phyloP scores from a whole-genome alignment of 1,139 yeast genomes.

The Pichia norvegensis region DNA sequence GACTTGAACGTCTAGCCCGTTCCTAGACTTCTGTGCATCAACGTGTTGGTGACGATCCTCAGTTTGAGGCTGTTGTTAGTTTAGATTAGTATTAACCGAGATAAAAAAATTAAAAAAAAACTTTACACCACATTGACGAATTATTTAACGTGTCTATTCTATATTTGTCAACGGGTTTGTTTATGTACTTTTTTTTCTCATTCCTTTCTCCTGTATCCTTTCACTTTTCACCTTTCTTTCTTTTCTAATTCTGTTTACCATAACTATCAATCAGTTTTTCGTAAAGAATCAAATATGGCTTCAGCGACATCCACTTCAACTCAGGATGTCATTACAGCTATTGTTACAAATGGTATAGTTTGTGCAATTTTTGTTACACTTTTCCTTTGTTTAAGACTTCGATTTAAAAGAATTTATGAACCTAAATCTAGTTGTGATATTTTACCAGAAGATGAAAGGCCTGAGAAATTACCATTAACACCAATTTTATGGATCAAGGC shows the following conservation, averaged over 20 bases:
- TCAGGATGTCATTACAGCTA: slow-evolving; percentile 45
- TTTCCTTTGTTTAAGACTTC: slow-evolving; percentile 61
- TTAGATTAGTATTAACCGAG: too few relatives aligned
- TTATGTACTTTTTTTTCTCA: background rate
- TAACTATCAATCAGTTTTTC: background rate
- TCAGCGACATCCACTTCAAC: slow-evolving; percentile 31
- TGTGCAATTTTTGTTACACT: slow-evolving; percentile 47
- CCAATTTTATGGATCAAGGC: slow-evolving; percentile 48
- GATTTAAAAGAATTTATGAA: slow-evolving; percentile 66
- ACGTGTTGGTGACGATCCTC: too few relatives aligned
- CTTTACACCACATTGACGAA: too few relatives aligned
- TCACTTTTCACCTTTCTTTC: too few relatives aligned
- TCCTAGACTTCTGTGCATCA: too few relatives aligned
- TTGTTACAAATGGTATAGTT: slow-evolving; percentile 49
- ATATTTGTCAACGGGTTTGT: too few relatives aligned
- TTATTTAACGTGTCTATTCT: background rate
- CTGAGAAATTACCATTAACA: slow-evolving; percentile 52
- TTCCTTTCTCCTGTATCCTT: background rate
- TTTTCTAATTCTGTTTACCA: background rate
- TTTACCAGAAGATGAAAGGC: slow-evolving; percentile 38
- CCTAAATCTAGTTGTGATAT: slow-evolving; percentile 57
- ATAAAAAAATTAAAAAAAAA: too few relatives aligned
- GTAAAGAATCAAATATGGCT: background rate
- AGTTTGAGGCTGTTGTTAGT: too few relatives aligned
- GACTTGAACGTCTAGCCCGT: too few relatives aligned